Conservation (phyloP, 2,329 filamentous ascomycete species). For the Monilinia laxa region DNA sequence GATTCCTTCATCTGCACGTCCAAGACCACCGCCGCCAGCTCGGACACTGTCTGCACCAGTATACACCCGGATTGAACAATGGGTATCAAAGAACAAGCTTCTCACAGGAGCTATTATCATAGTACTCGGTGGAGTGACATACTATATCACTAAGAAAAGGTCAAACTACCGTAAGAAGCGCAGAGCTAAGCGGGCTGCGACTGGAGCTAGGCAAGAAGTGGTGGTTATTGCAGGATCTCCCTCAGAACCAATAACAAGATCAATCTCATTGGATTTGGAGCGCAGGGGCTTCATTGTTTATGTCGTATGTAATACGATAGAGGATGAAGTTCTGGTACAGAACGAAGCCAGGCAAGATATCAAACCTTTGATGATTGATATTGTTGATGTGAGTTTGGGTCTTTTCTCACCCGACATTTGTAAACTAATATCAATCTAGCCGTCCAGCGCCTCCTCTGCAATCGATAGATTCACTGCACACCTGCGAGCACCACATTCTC, state of each 20-base stretch:
- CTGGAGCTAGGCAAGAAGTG: constrained; percentile 85
- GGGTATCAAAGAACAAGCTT: constrained; percentile 71
- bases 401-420: not conserved
- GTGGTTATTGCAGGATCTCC: constrained; percentile 86
- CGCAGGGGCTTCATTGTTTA: constrained; percentile 91
- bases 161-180: constrained; percentile 60
- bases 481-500: constrained; percentile 71
- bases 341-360: constrained; percentile 78
- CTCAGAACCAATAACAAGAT: constrained; percentile 77
- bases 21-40: constrained; percentile 50
- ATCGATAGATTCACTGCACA: constrained; percentile 70
- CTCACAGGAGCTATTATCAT: constrained; percentile 70
- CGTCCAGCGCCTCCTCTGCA: constrained; percentile 64
- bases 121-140: constrained; percentile 64
- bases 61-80: constrained; percentile 62
- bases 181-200: constrained; percentile 73
- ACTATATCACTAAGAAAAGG: constrained; percentile 53
- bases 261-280: constrained; percentile 82
- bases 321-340: constrained; percentile 79
- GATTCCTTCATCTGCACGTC: constrained; percentile 68
- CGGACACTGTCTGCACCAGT: constrained; percentile 31
- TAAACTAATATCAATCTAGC: constrained; percentile 47
- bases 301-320: constrained; percentile 78
- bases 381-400: constrained; percentile 66
- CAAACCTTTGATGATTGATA: constrained; percentile 76